These are phyloP conservation scores for Mycena chlorophos DNA, from an alignment of 768 basidiomycete genomes.

Conservation along the genomic window DNA sequence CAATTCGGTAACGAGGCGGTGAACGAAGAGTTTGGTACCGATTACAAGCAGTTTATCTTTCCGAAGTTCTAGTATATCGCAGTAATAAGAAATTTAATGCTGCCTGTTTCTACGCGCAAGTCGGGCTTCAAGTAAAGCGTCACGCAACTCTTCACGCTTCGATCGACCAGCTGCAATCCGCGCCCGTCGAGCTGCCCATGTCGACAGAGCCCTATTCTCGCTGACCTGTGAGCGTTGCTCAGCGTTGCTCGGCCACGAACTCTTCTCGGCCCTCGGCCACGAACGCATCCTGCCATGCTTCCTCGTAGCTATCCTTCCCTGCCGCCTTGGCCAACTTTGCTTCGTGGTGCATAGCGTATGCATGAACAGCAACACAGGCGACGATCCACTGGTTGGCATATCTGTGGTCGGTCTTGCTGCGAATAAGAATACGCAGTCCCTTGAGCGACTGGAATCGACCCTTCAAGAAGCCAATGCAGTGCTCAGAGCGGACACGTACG, in stretches of 20 bases:
- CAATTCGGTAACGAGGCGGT: not conserved
- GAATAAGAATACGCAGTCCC: not conserved
- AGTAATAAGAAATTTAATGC: not conserved
- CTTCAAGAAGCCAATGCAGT: constrained; percentile 3
- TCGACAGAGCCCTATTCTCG: not conserved
- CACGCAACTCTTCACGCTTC: not conserved
- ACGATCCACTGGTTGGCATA: constrained; percentile 2
- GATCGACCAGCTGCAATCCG: not conserved
- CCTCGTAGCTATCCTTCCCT: not conserved
- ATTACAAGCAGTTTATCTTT: not conserved
- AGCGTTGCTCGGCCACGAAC: not conserved
- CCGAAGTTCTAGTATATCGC: not conserved
- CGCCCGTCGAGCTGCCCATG: not conserved
- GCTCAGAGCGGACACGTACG: constrained; percentile 1
- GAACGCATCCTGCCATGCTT: not conserved
- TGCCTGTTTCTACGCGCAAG: not conserved
- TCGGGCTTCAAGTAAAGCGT: not conserved
- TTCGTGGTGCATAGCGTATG: constrained; percentile 3
- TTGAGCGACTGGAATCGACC: not conserved
- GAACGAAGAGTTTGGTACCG: not conserved
- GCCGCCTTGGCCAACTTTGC: not conserved
- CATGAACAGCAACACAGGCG: not conserved
- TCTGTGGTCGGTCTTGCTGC: not conserved
- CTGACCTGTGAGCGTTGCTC: not conserved
- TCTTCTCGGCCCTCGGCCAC: not conserved